Evolutionary conservation across 768 basidiomycete species (phyloP), one percentile per base, ranked within the genome.

Genomic region (Termitomyces sp.): DNA sequence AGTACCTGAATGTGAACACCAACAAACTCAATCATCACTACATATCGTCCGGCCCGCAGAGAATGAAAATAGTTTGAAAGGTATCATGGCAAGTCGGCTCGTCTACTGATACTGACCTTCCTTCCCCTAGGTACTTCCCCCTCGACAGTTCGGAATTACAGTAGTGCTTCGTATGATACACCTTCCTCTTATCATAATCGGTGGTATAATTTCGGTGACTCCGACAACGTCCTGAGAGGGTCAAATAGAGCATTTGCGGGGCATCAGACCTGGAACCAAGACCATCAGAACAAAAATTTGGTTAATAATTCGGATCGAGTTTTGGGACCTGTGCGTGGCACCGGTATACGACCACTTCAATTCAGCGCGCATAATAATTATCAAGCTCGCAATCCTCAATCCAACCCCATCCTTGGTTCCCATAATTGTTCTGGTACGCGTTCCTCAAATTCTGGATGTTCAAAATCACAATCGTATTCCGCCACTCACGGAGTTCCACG

Each of bases 251-350:
- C 4, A 44, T 32, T 22, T n/a, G 24, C 6, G 37, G 26, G 50
- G n/a, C 46, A 51, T 55, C 60, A 61, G 36, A 46, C 53, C 42
- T 46, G 56, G 56, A 26, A 29, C n/a, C 46, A 47, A 47, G 44
- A 34, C 42, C 39, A 49, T 50, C 42, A 29, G 36, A 49, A 55
- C 32, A 34, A 55, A 31, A 48, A 51, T 42, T 29, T 50, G 43
- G 48, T 22, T 7, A 34, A 44, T 54, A 34, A 44, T 46, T n/a
- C 36, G 14, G 37, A 29, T n/a, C 26, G 37, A 52, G 20, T 12
- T 22, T 24, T 24, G 34, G 20, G 0, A 13, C 49, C 57, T 26
- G 42, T 48, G 13, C 37, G 34, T 8, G 39, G 18, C 27, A 9
- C 32, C 16, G 20, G 29, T 12, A 52, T 43, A 10, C 43, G 32